Percentiles rank a stretch among this genome's conserved stretches.
phyloP scores from a whole-genome alignment of 2,329 filamentous ascomycete genomes.

The Apiospora kogelbergensis region DNA sequence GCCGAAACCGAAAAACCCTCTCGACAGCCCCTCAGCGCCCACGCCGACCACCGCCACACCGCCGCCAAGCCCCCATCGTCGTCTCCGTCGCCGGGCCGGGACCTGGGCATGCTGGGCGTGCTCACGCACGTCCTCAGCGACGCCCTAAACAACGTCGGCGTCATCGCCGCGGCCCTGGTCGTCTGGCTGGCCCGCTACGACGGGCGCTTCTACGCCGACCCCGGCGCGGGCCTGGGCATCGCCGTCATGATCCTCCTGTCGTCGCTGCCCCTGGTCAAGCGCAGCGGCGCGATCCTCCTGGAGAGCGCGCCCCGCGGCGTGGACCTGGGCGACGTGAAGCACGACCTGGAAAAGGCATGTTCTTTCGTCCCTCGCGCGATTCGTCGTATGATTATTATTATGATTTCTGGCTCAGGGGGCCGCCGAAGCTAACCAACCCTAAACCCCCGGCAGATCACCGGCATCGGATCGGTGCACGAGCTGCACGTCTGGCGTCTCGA shows the following conservation, averaged over 20 bases:
- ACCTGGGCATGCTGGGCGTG: constrained; percentile 72
- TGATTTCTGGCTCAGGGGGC: too few species aligned
- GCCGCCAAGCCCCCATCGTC: constrained; percentile 25
- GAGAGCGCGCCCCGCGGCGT: constrained; percentile 64
- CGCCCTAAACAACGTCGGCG: constrained; percentile 73
- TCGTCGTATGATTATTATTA: too few species aligned
- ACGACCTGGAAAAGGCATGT: constrained; percentile 64
- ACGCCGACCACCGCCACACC: constrained; percentile 52
- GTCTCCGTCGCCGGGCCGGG: constrained; percentile 45
- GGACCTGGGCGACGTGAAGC: constrained; percentile 60
- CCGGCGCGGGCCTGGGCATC: constrained; percentile 67
- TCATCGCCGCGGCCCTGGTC: constrained; percentile 67
- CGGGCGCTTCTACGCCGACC: constrained; percentile 69
- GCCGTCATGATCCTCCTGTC: constrained; percentile 70
- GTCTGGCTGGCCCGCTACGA: constrained; percentile 65
- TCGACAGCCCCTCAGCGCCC: constrained; percentile 33
- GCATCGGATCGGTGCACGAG: constrained; percentile 67
- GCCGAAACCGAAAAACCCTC: not conserved
- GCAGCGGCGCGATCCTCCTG: constrained; percentile 64
- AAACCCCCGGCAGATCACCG: constrained; percentile 52
- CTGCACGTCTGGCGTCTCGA: constrained; percentile 74
- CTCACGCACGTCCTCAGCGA: constrained; percentile 71
- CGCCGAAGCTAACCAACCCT: constrained; percentile 19
- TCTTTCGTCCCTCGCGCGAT: not conserved
- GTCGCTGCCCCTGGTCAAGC: constrained; percentile 61